phyloP scores from a whole-genome alignment of 495 filamentous ascomycete species.

The Talaromyces adpressus region DNA sequence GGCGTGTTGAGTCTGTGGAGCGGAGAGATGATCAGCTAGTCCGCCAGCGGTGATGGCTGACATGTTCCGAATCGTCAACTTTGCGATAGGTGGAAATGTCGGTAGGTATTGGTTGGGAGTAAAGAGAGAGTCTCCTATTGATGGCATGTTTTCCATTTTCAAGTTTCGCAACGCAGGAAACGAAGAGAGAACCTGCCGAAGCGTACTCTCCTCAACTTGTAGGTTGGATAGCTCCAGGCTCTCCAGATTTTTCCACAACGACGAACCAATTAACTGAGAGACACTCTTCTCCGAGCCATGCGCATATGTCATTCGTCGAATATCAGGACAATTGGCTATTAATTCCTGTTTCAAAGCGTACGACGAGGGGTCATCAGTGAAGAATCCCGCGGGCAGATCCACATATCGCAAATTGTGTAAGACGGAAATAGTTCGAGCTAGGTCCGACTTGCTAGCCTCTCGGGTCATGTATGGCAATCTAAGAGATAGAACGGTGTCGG shows the following conservation, averaged over 20 bases:
- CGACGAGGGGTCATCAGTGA: constrained; percentile 67
- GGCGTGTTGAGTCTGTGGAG: constrained; percentile 35
- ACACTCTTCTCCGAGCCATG: constrained; percentile 73
- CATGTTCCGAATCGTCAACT: constrained; percentile 59
- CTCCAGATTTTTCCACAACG: constrained; percentile 73
- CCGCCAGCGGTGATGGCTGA: constrained; percentile 66
- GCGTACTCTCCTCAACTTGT: constrained; percentile 60
- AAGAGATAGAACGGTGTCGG: constrained; percentile 60
- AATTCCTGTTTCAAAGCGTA: constrained; percentile 73
- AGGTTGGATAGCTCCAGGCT: constrained; percentile 68
- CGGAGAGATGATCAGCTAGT: constrained; percentile 55
- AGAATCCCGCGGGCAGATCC: constrained; percentile 78
- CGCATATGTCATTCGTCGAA: constrained; percentile 83
- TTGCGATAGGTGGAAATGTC: constrained; percentile 62
- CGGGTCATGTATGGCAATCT: constrained; percentile 97
- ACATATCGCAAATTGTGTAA: constrained; percentile 82
- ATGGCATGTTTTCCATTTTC: constrained; percentile 57
- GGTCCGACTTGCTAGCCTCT: constrained; percentile 74
- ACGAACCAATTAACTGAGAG: constrained; percentile 53
- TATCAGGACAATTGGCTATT: constrained; percentile 70
- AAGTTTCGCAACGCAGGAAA: constrained; percentile 63
- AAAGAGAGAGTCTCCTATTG: constrained; percentile 72
- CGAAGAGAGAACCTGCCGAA: constrained; percentile 63
- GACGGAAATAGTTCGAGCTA: constrained; percentile 80
- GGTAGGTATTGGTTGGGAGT: constrained; percentile 49